phyloP scores from a whole-genome alignment of 306 rosid species.

The Cicer cuneatum region DNA sequence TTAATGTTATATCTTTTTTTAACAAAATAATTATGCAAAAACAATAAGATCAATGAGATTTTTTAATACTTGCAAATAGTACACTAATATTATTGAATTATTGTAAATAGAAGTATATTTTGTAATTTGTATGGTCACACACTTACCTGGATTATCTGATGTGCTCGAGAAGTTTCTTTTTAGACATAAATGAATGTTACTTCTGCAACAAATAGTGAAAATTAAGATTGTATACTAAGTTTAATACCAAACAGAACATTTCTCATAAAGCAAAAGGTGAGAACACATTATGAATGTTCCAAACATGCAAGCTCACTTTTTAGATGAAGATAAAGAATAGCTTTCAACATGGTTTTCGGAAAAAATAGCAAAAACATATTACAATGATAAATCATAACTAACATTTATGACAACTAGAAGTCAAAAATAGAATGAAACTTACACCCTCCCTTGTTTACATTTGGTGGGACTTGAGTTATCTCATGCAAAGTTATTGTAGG shows the following conservation, averaged over 20 bases:
- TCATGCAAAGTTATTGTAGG: slow-evolving; percentile 81
- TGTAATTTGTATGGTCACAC: background rate
- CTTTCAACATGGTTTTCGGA: slow-evolving; percentile 84
- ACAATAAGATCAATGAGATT: too few species aligned
- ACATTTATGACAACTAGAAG: background rate
- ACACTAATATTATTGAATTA: too few species aligned
- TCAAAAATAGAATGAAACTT: slow-evolving; percentile 49
- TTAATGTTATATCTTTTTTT: too few species aligned
- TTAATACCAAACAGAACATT: slow-evolving; percentile 24
- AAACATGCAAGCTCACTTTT: slow-evolving; percentile 55
- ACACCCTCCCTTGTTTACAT: slow-evolving; percentile 80
- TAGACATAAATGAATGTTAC: slow-evolving; percentile 62
- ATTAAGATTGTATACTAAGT: slow-evolving; percentile 31
- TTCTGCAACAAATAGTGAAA: slow-evolving; percentile 50
- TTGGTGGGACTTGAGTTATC: slow-evolving; percentile 68
- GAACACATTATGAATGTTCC: slow-evolving; percentile 39
- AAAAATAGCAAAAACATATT: slow-evolving; percentile 45
- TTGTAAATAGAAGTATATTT: too few species aligned
- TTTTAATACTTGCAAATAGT: too few species aligned
- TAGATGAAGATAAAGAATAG: slow-evolving; percentile 64
- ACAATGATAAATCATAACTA: slow-evolving; percentile 18
- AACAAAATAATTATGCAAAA: too few species aligned
- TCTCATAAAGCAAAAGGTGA: slow-evolving; percentile 5
- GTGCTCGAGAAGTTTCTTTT: slow-evolving; percentile 75
- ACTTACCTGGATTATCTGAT: slow-evolving; percentile 53